Base-by-base conservation (phyloP, 2,329 filamentous ascomycete genomes). In the Xylaria sp. region DNA sequence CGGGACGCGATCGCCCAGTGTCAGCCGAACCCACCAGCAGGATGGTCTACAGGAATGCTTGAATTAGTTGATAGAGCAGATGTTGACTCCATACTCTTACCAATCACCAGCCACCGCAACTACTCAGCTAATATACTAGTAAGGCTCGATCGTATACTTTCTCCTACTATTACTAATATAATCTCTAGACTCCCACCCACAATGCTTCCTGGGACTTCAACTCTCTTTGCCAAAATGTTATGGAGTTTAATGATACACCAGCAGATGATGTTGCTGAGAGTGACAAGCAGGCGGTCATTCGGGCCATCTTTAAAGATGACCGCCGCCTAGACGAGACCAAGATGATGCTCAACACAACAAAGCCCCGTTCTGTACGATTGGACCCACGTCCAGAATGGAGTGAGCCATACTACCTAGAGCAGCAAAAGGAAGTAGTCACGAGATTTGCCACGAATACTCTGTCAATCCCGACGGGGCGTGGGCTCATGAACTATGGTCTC, bases 291-390 rank as follows among this genome's bases (percentile, higher is more conserved):
- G 87, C 91, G 10, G 90, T 98, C 8, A 97, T 96, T 37, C 90
- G 91, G 61, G 85, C 96, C 9, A 91, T 99, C 34, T 99, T 98
- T 85, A 91, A 90, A 69, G 94, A 98, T 73, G 96, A 99, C 76
- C 90, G 94, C 69, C 91, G 96, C 44, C 90, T 97, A 65, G 90
- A 94, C 70, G 96, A 99, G 82, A 96, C 94, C 0, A 90, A 91
- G 64, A 89, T 88, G 63, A 85, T 99, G 65, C 85, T 99, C n/a
- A 94, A 96, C 66, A 96, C 96, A 34, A 90, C 92, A 62, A 93
- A 92, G 76, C 86, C 93, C 15, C 90, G 95, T 51, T 84, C 93
- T 12, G 90, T 95, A n/a, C 91, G 92, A 61, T 91, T 95, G 70
- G 86, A 91, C 48, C 88, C 91, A 1, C 87, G 94, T 71, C 89